These are phyloP conservation scores for Strobilomyces confusus DNA, from an alignment of 768 basidiomycete genomes.

Conservation along the genomic window DNA sequence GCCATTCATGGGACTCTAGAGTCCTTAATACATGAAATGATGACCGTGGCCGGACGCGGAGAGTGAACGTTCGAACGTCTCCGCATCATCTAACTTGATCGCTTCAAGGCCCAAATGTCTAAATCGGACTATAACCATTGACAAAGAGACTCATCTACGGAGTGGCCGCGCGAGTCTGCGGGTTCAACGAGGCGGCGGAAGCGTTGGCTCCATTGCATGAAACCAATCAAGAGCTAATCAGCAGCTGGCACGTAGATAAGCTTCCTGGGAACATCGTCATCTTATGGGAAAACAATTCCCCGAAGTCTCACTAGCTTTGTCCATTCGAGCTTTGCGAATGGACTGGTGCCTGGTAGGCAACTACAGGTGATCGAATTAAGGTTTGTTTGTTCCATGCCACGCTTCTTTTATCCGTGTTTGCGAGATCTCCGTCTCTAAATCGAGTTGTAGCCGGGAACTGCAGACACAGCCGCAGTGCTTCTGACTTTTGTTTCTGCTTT, in stretches of 20 bases:
- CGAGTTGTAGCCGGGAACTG: conserved; percentile 14
- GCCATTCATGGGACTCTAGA: too few species aligned
- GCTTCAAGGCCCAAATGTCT: too few species aligned
- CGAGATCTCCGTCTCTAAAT: conserved; percentile 24
- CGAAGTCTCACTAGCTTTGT: conserved; percentile 9
- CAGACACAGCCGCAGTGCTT: conserved; percentile 7
- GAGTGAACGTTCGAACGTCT: too few species aligned
- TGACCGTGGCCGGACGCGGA: too few species aligned
- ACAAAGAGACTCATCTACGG: too few species aligned
- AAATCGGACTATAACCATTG: too few species aligned
- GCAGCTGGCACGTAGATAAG: conserved; percentile 7
- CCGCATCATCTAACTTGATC: neutral
- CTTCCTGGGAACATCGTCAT: conserved; percentile 6
- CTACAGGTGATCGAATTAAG: conserved; percentile 20
- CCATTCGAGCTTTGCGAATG: neutral
- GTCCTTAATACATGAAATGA: neutral
- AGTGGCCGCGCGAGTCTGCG: too few species aligned
- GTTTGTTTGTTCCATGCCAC: conserved; percentile 28
- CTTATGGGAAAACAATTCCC: conserved; percentile 13
- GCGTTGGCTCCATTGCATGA: neutral
- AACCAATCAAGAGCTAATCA: neutral
- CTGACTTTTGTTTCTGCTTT: conserved; percentile 16
- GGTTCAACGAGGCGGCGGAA: neutral
- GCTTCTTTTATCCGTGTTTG: conserved; percentile 27
- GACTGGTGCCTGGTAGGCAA: conserved; percentile 25